Base-by-base conservation (phyloP, 345 rosid species). In the Boechera stricta region DNA sequence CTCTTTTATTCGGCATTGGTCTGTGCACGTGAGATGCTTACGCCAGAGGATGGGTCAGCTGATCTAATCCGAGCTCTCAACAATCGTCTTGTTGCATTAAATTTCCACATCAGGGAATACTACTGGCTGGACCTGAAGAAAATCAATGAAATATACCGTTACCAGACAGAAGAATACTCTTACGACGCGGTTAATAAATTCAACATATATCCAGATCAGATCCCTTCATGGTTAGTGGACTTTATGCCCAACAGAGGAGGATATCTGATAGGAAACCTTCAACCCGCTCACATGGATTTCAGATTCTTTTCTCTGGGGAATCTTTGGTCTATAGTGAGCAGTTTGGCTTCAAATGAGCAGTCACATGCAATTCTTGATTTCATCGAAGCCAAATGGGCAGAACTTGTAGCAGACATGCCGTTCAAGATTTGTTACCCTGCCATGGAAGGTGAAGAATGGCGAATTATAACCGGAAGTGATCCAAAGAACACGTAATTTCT, bases 251-350 rank as follows among this genome's bases (percentile, higher is more conserved):
- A 65, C 38, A 82, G 69, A 71, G 98, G 98, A 65, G 97, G 98
- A 10, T 89, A 91, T 74, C 77, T 91, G 78, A 85, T 93, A 44
- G 97, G 98, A 73, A 93, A 93, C 72, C 87, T 90, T 84, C 98
- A 93, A 80, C 98, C 98, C 0, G 98, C 97, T 39, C 97, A 91
- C 82, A 93, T 93, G 98, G 97, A 93, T 76, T 93, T 93, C 84
- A 89, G 95, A 68, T 89, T 93, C 87, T 93, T 93, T 83, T 84
- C 98, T 63, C 86, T 93, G 49, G 97, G 98, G 64, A 93, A 93
- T 63, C 80, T 93, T 32, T 93, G 97, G 98, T 88, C 97, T 31
- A 72, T 93, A 62, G 83, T 88, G 6, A 80, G 97, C 72, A 79
- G 92, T 71, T 92, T 91, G 48, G 91, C 95, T 42, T 85, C 93